Base-by-base conservation (phyloP, 2,329 filamentous ascomycete species). In the Chaetothyriales sp. region DNA sequence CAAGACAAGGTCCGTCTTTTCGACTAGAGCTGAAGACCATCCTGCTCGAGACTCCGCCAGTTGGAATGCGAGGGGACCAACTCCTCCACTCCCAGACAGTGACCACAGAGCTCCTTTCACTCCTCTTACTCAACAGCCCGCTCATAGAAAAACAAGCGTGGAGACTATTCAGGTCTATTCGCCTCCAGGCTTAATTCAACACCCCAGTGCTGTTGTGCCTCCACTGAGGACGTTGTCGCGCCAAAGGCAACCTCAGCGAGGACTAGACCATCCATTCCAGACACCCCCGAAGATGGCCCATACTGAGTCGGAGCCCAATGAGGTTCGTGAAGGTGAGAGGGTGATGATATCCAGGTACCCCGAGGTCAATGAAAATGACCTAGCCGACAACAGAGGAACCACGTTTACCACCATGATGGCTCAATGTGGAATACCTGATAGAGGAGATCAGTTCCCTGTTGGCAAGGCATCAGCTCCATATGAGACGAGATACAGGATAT, bases 81-180 rank as follows among this genome's bases (percentile, higher is more conserved):
- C 58, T 5, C 58, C 59, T 12, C 57, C 59, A 18, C 45, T 53
- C 8, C 51, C 51, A 18, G 57, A 56, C 43, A 56, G 55, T 32
- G 45, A 55, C 26, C 53, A 55, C 25, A 28, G 47, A 9, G 50
- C 47, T 4, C 47, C 55, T 18, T 28, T 47, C 18, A 47, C 47
- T 19, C 44, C 50, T 5, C 52, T 44, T 25, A 53, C 61, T 44
- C 63, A 64, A n/a, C 54, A 56, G 18, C 49, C 52, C 26, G 49
- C 55, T 44, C 51, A 49, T 8, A 55, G 52, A 46, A 53, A 60
- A 28, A 50, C 60, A 39, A 70, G 66, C 39, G 70, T 63, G 10
- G 70, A 73, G 55, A 73, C 66, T 54, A 73, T 73, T 54, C 67
- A 64, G 48, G 65, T 73, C 3, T 73, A 71, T 54, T 70, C 69